A percentile compares a stretch with the other conserved stretches of the same genome.
These are phyloP conservation scores for Ocimum tenuiflorum DNA, from an alignment of 257 asterid genomes.

Conservation along the genomic window DNA sequence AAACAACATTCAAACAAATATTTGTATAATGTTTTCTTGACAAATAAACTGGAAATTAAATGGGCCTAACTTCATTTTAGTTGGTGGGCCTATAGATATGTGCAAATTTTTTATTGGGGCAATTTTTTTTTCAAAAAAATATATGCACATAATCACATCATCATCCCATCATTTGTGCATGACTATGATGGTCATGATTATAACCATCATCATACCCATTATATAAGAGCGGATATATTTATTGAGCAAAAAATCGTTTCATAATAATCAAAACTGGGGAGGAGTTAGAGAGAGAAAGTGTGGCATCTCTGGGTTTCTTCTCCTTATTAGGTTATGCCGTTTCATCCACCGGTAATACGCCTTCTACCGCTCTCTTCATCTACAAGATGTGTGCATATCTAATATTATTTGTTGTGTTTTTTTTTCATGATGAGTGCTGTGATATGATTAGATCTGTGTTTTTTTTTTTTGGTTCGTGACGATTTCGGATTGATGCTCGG, in stretches of 20 bases:
- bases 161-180: constrained; percentile 16
- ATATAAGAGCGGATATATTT: not conserved
- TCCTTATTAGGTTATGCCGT: constrained; percentile 44
- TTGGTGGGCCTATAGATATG: too few relatives aligned
- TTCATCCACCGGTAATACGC: constrained; percentile 35
- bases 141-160: not conserved
- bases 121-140: too few relatives aligned
- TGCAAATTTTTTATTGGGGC: too few relatives aligned
- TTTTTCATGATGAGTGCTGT: not conserved
- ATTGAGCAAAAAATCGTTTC: constrained; percentile 3
- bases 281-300: constrained; percentile 31
- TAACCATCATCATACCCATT: constrained; percentile 14
- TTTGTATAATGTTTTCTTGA: too few relatives aligned
- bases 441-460: constrained; percentile 22
- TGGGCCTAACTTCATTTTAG: too few relatives aligned
- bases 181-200: not conserved
- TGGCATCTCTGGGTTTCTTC: constrained; percentile 47
- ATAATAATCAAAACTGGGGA: constrained; percentile 18
- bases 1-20: too few relatives aligned
- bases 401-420: not conserved
- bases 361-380: not conserved
- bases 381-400: not conserved
- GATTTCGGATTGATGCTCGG: constrained; percentile 7
- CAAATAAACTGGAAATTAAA: too few relatives aligned
- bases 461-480: not conserved